Base-by-base conservation (phyloP, 1,139 yeast species). In the Meyerozyma smithsonii region DNA sequence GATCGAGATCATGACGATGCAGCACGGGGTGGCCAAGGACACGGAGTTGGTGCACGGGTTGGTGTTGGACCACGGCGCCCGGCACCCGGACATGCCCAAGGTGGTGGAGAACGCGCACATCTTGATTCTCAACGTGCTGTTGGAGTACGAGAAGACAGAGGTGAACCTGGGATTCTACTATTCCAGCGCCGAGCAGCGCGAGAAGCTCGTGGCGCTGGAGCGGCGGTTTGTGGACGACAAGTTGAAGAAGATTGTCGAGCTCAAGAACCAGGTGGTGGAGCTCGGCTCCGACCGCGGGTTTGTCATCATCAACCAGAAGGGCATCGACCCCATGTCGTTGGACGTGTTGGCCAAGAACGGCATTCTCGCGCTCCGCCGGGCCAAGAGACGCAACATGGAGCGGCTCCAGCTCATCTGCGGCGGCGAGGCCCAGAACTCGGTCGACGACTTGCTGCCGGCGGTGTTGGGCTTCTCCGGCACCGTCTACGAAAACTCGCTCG, bases 81-180 rank as follows among this genome's bases (percentile, higher is more conserved):
- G 99, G 60, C 98, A 94, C 69, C 99, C 99, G 33, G 98, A 92
- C 62, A 94, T 94, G 99, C 98, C 98, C 43, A 85, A 81, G 52
- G 68, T 81, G 42, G 84, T 92, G 17, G 78, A 79, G 50, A 87
- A 92, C 62, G 96, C 97, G 1, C 72, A 79, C 55, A 81, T 94
- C 35, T 74, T 94, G 57, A 94, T 88, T 39, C 74, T 94, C 54
- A 94, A 94, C 61, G 98, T 94, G 35, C 86, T 96, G 4, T 72
- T 94, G 53, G 99, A 94, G 64, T 94, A 92, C 61, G 99, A 94
- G 60, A 94, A 94, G 71, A 88, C 97, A 33, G 99, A 94, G 67
- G 96, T 94, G 43, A 94, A 94, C 67, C 87, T 96, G 2, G 94
- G 97, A 5, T 92, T 94, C 62, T 94, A 82, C 66, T 94, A 94